Evolutionary conservation across 1,139 yeast genomes (phyloP), one percentile per base, ranked within the genome.

Genomic region (Yamadazyma friedrichii): DNA sequence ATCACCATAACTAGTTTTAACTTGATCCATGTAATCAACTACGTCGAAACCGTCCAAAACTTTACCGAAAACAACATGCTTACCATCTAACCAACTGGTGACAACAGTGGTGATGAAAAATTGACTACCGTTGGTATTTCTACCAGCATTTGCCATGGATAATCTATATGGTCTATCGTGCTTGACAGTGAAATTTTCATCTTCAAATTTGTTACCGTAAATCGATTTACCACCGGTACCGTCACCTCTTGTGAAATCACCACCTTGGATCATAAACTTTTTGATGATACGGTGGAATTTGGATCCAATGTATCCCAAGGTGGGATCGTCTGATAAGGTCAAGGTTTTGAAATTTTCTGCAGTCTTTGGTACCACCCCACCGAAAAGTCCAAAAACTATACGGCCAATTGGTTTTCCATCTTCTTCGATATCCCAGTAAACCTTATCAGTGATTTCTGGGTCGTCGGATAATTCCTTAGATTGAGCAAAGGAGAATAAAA

Each of bases 31-130:
- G 55, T 70, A 63, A 44, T 73, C 68, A 32, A 80, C 80, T 11
- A 82, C 76, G 33, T 82, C 85, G 56, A 76, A 66, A 16, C 93
- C 93, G 39, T 82, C 86, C 9, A 80, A 45, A 40, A 85, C 84
- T 62, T 84, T 86, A 43, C 94, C 94, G 55, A 85, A 85, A n/a
- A 84, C 93, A 51, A 85, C 94, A 61, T 85, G 89, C 17, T 64
- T 65, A 31, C 84, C 84, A 61, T 84, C 79, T 53, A 85, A 73
- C 84, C 84, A 80, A 33, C 68, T 63, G 29, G 87, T 79, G 13
- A 74, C 64, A 6, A 73, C 81, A 12, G 88, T 82, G 50, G 83
- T 80, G 50, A 80, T 77, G 62, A 80, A 80, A 55, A 80, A 80
- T 58, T 80, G 86, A 16, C 82, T 76, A 2, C 85, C 84, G 53